Base-by-base conservation (phyloP, 345 rosid species). In the Zanthoxylum bungeanum region DNA sequence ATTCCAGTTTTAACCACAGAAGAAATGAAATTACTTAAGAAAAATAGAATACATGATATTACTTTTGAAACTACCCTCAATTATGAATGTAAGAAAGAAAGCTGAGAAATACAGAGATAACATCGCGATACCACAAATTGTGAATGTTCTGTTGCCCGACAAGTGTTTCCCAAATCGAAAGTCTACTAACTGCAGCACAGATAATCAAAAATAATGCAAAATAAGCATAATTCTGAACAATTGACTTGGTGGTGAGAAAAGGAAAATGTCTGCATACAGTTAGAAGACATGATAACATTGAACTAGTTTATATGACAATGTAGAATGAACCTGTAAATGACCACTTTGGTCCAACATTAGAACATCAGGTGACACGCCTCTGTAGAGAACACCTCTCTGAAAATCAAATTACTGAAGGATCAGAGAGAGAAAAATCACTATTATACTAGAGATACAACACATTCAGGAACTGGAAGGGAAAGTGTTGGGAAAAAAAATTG, bases 91-190 rank as follows among this genome's bases (percentile, higher is more conserved):
- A n/a, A n/a, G n/a, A n/a, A n/a, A n/a, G n/a, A n/a, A n/a, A n/a
- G n/a, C n/a, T n/a, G n/a, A n/a, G n/a, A n/a, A n/a, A n/a, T n/a
- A n/a, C n/a, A n/a, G n/a, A n/a, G n/a, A n/a, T n/a, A n/a, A n/a
- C n/a, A n/a, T n/a, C n/a, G n/a, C n/a, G n/a, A n/a, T n/a, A n/a
- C 97, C 98, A 42, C 96, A 88, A 51, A 89, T 82, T 44, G 98
- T 93, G 82, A 83, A 93, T 71, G 98, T 86, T 75, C 97, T 81
- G 66, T 86, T 89, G 56, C 74, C 81, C 7, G 87, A 79, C 58
- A 89, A 65, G 81, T 86, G 81, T n/a, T n/a, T n/a, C n/a, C n/a
- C n/a, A n/a, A n/a, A n/a, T n/a, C n/a, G n/a, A n/a, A n/a, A n/a
- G n/a, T 93, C 97, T 27, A 91, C 92, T 33, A 91, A 68, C 97